A percentile compares a stretch with the other conserved stretches of the same genome.
phyloP scores from a whole-genome alignment of 192 early-diverging fungal genomes.

The Allomyces macrogynus region DNA sequence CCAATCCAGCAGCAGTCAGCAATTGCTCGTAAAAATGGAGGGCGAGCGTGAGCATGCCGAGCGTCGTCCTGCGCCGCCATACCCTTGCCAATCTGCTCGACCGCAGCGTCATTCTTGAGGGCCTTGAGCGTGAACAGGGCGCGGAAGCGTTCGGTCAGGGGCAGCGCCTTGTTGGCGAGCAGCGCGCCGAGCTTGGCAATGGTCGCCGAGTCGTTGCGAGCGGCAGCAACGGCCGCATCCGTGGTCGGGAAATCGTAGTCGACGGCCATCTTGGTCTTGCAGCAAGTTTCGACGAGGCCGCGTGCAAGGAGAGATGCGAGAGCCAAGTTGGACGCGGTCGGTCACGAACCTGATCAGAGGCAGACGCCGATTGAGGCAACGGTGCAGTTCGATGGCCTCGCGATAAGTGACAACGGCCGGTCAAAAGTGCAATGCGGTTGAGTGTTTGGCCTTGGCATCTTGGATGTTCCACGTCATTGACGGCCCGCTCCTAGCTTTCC shows the following conservation, averaged over 20 bases:
- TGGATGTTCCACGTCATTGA: no score
- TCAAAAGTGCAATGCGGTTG: no score
- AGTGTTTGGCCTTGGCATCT: no score
- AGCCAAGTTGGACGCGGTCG: no score
- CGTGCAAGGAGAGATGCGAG: no score
- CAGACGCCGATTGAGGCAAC: no score
- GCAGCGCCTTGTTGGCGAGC: slow-evolving; percentile 7
- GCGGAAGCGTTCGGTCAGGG: slow-evolving; percentile 74
- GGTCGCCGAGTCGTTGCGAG: background rate
- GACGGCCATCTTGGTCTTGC: background rate
- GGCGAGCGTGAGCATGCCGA: background rate
- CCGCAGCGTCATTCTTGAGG: slow-evolving; percentile 43
- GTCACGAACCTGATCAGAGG: no score
- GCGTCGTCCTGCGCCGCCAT: background rate
- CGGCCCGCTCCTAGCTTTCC: no score
- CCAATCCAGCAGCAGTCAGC: background rate
- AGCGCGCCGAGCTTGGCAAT: background rate
- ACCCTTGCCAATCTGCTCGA: slow-evolving; percentile 70
- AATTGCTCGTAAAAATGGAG: background rate
- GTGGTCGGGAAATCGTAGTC: background rate
- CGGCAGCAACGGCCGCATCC: background rate
- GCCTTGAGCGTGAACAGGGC: slow-evolving; percentile 83
- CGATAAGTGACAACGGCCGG: no score
- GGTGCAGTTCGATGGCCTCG: no score
- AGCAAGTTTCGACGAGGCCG: no score